Evolutionary conservation across 2,329 filamentous ascomycete genomes (phyloP).

Genomic region (Didymellaceae sp.): DNA sequence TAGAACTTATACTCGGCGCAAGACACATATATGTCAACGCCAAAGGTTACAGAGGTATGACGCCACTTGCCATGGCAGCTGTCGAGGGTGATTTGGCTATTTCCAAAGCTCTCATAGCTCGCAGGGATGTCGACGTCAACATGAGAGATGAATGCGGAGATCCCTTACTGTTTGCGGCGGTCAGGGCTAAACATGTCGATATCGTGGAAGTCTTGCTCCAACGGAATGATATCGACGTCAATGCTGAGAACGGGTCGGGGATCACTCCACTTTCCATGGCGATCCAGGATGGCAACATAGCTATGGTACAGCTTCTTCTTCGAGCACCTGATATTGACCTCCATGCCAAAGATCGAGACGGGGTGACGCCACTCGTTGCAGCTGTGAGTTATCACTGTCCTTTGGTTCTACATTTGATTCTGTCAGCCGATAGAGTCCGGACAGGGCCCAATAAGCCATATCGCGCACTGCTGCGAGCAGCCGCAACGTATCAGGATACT

Average conservation of each 20-base stretch:
- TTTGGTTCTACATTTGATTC: neutral
- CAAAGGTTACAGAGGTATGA: too few species aligned
- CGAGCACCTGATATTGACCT: neutral
- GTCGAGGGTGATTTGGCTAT: too few species aligned
- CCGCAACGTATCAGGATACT: neutral
- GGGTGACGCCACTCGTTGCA: neutral
- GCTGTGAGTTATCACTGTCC: too few species aligned
- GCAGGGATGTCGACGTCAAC: too few species aligned
- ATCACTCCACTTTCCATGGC: neutral
- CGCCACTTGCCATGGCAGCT: too few species aligned
- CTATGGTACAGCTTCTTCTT: neutral
- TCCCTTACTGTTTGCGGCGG: neutral
- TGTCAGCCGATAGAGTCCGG: neutral
- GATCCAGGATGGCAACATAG: neutral
- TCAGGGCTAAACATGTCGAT: neutral
- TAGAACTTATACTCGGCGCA: too few species aligned
- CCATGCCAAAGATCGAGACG: neutral
- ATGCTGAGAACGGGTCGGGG: neutral
- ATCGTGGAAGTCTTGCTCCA: neutral
- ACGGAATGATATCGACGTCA: neutral
- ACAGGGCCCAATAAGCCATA: neutral
- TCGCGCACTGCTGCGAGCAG: neutral
- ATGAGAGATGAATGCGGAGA: too few species aligned
- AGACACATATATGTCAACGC: too few species aligned
- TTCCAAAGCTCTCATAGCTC: too few species aligned